Evolutionary conservation across 805 yeast genomes (phyloP).

Genomic region (Monosporozyma solicola): DNA sequence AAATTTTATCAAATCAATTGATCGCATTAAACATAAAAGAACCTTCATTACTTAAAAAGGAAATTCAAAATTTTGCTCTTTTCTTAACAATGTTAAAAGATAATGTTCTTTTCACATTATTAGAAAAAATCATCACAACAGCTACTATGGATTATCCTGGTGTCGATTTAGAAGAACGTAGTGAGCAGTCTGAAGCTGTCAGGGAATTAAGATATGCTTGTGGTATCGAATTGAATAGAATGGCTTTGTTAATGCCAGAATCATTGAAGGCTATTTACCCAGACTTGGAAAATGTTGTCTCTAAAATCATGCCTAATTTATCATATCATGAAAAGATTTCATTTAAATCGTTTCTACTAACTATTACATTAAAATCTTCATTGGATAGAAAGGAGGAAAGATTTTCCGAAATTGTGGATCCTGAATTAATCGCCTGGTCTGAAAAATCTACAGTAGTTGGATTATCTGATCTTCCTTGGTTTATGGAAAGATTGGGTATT

Average conservation of each 20-base stretch:
- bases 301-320: conserved; percentile 61
- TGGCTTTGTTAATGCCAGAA: conserved; percentile 93
- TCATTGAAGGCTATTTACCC: conserved; percentile 69
- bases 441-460: conserved; percentile 88
- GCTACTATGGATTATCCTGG: conserved; percentile 76
- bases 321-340: conserved; percentile 90
- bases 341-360: conserved; percentile 82
- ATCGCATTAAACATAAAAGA: conserved; percentile 68
- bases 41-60: conserved; percentile 73
- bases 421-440: conserved; percentile 87
- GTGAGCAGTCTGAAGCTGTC: conserved; percentile 72
- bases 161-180: conserved; percentile 36
- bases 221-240: conserved; percentile 88
- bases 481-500: conserved; percentile 94
- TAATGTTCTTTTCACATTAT: conserved; percentile 69
- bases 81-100: conserved; percentile 86
- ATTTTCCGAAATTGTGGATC: conserved; percentile 84
- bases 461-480: conserved; percentile 85
- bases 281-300: conserved; percentile 76
- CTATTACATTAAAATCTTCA: conserved; percentile 81
- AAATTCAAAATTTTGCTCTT: conserved; percentile 86
- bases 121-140: conserved; percentile 77
- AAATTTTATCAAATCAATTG: conserved; percentile 63
- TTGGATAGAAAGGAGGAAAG: conserved; percentile 64
- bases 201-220: conserved; percentile 85